Base-by-base conservation (phyloP, 495 filamentous ascomycete species). In the Aspergillus bertholletiae region DNA sequence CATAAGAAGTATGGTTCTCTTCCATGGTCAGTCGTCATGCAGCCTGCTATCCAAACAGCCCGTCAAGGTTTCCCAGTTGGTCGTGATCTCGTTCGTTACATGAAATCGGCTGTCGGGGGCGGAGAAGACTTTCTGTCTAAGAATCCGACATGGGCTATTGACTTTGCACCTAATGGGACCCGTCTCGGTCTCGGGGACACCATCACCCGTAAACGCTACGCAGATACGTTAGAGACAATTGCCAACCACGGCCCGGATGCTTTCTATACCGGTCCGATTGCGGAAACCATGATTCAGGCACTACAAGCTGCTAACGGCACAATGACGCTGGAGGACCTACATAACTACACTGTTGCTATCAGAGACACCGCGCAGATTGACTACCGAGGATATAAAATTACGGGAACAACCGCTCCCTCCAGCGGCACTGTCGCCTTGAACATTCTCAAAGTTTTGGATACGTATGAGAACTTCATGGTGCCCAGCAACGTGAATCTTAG, bases 121-220 rank as follows among this genome's bases (percentile, higher is more conserved):
- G 63, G 61, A 4, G 64, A 70, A 28, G 76, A 89, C 51, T 95
- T 96, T 57, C 68, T 96, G 0, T 74, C 81, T 0, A 74, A 84
- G 0, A 80, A 96, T 53, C 88, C 88, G 0, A 78, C 80, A 1
- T 96, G 89, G 86, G 89, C 91, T 4, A 62, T 88, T 20, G 92
- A 97, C 57, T 97, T 96, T 67, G 91, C 92, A 13, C 92, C 92
- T 0, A 85, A 92, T 49, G 87, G 87, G 4, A 86, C 80, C 0
- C 72, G 87, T 2, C 61, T 96, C 0, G 76, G 77, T 11, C 64
- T 91, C 8, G 88, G 87, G 11, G 90, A 96, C 34, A 86, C 68
- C 0, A 88, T 97, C 49, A 92, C 88, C 0, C 75, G 91, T 23
- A 85, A 83, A 58, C 80, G 92, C 20, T 92, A 88, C 66, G 92